Conservation (phyloP, 2,329 filamentous ascomycete species). For the Trichoderma citrinoviride region DNA sequence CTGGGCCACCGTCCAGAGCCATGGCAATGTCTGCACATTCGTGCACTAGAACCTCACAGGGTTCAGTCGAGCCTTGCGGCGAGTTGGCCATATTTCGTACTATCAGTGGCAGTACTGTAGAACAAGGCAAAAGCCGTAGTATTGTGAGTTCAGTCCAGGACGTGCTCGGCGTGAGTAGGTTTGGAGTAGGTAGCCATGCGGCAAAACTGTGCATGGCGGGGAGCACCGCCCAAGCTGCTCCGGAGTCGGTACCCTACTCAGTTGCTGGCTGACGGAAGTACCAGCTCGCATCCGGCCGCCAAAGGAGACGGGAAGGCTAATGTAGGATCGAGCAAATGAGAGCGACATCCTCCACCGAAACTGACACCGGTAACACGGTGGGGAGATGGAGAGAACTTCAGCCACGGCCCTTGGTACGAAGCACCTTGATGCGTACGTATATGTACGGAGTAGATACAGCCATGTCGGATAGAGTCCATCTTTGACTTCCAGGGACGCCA, state of each 20-base stretch:
- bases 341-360: constrained; percentile 27
- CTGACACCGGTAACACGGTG: constrained; percentile 29
- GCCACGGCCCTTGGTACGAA: neutral
- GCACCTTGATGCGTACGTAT: neutral
- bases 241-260: constrained; percentile 13
- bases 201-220: constrained; percentile 10
- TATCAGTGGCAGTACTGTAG: neutral
- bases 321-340: constrained; percentile 31
- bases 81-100: neutral
- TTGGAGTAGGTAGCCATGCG: neutral
- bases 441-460: neutral
- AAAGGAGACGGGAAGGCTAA: constrained; percentile 36
- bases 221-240: constrained; percentile 16
- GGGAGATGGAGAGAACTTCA: constrained; percentile 25
- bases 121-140: neutral
- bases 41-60: neutral
- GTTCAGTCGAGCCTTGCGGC: neutral
- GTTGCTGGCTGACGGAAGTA: constrained; percentile 26
- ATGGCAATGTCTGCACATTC: neutral
- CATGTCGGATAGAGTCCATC: constrained; percentile 13
- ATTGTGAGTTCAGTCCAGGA: neutral
- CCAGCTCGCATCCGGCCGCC: constrained; percentile 27
- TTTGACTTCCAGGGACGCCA: neutral
- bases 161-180: constrained; percentile 1
- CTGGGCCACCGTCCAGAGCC: neutral